A percentile compares a stretch with the other conserved stretches of the same genome.
Evolutionary conservation across 2,329 filamentous ascomycete species (phyloP).

Genomic region (Nectriaceae sp.): DNA sequence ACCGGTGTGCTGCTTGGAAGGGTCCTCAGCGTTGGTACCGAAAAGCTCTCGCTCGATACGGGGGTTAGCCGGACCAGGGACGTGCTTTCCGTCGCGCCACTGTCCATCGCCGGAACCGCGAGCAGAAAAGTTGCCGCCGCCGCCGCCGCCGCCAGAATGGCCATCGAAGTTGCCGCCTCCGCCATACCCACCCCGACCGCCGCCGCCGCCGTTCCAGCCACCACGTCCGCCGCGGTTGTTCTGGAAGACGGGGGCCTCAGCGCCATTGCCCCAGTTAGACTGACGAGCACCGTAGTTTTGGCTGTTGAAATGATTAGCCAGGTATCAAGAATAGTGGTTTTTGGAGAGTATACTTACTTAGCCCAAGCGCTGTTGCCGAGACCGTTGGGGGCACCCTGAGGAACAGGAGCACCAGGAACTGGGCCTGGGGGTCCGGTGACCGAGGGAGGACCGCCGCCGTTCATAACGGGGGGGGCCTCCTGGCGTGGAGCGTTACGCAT

Average conservation of each 20-base stretch:
- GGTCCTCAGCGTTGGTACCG: conserved; percentile 85
- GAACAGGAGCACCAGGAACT: conserved; percentile 13
- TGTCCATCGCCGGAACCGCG: conserved; percentile 91
- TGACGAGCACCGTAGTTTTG: conserved; percentile 37
- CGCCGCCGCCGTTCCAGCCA: conserved; percentile 35
- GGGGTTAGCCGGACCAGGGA: conserved; percentile 84
- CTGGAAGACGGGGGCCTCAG: conserved; percentile 23
- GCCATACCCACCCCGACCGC: conserved; percentile 39
- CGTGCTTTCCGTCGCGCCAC: conserved; percentile 97
- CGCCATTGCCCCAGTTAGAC: conserved; percentile 36
- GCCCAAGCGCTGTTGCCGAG: conserved; percentile 68
- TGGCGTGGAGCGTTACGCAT: conserved; percentile 63
- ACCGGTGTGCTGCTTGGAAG: conserved; percentile 92
- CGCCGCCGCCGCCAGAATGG: conserved; percentile 71
- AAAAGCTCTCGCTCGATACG: conserved; percentile 96
- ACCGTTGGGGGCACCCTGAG: conserved; percentile 41
- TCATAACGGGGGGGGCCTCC: conserved; percentile 41
- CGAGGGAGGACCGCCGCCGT: conserved; percentile 24
- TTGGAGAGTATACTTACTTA: conserved; percentile 47
- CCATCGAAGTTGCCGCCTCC: conserved; percentile 52
- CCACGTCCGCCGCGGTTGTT: conserved; percentile 33
- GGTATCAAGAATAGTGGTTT: neutral
- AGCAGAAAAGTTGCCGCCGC: conserved; percentile 55
- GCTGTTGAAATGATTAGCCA: conserved; percentile 22
- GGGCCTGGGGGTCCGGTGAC: conserved; percentile 11